A percentile compares a stretch with the other conserved stretches of the same genome.
These are phyloP conservation scores for Rubus idaeus DNA, from an alignment of 306 rosid genomes.

Conservation along the genomic window DNA sequence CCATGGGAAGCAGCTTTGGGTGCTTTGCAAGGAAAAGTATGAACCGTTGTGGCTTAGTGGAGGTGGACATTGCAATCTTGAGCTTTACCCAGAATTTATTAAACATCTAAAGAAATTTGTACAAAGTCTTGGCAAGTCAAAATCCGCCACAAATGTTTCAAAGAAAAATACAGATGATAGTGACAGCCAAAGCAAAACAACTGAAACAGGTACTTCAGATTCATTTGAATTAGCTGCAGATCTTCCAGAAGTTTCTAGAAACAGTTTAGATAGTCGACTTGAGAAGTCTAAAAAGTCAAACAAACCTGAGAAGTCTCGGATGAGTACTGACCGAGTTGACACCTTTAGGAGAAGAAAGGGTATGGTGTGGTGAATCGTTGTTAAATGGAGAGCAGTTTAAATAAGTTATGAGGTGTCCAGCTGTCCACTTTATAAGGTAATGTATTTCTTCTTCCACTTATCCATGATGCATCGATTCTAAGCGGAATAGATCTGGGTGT, in stretches of 20 bases:
- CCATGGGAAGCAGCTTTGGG: conserved; percentile 95
- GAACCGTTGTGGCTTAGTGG: conserved; percentile 95
- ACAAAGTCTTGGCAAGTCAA: conserved; percentile 74
- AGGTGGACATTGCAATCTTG: conserved; percentile 92
- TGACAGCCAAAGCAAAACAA: conserved; percentile 46
- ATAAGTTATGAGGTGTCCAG: conserved; percentile 41
- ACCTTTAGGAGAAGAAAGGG: conserved; percentile 85
- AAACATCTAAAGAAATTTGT: conserved; percentile 94
- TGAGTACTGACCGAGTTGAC: conserved; percentile 94
- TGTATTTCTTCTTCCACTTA: conserved; percentile 27
- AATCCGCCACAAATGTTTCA: conserved; percentile 56
- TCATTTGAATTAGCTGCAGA: conserved; percentile 49
- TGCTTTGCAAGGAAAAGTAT: conserved; percentile 75
- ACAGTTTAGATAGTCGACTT: conserved; percentile 97
- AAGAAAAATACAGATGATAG: conserved; percentile 44
- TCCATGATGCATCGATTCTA: conserved; percentile 37
- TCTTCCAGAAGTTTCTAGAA: conserved; percentile 83
- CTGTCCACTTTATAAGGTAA: conserved; percentile 35
- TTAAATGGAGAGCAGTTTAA: conserved; percentile 36
- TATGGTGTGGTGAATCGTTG: conserved; percentile 69
- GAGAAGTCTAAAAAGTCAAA: conserved; percentile 75
- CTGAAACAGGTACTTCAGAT: conserved; percentile 61
- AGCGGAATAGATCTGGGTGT: conserved; percentile 31
- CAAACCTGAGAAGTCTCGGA: conserved; percentile 86
- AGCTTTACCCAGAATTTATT: conserved; percentile 88